Base-by-base conservation (phyloP, 139 green algal species). In the Zygnema circumcarinatum region DNA sequence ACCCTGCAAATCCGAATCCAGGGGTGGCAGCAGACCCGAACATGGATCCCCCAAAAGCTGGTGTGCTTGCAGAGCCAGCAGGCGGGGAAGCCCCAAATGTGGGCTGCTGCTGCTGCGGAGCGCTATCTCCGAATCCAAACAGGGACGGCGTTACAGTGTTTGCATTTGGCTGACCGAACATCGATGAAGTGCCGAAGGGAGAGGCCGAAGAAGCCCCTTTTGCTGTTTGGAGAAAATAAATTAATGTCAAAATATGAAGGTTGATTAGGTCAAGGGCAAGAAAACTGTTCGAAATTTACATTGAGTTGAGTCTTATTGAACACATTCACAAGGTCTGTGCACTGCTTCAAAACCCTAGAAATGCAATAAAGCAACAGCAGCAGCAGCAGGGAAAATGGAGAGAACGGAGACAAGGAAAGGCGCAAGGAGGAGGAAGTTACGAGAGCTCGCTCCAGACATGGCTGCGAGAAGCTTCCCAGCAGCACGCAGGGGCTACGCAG, bases 141-240 rank as follows among this genome's bases (percentile, higher is more conserved):
- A n/a, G n/a, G n/a, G n/a, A n/a, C n/a, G n/a, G n/a, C n/a, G n/a
- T n/a, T n/a, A n/a, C n/a, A n/a, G n/a, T n/a, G n/a, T n/a, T n/a
- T n/a, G n/a, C n/a, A n/a, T n/a, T n/a, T n/a, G n/a, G n/a, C n/a
- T n/a, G n/a, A n/a, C n/a, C n/a, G n/a, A n/a, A n/a, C n/a, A n/a
- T n/a, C n/a, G n/a, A n/a, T n/a, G 90, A 84, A 2, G 80, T 84
- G 1, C 89, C 92, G 47, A 94, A 93, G 0, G 90, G 42, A 22
- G 82, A 54, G 2, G 87, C 40, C 35, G 87, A 81, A 0, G 87
- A 31, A 1, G 79, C 75, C 31, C 52, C 92, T 42, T 93, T 92
- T 0, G 88, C 67, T 22, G 82, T 53, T 2, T 83, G 38, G 33
- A 84, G 75, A 0, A n/a, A n/a, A n/a, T n/a, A n/a, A n/a, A n/a